Percentiles rank a stretch among this genome's conserved stretches.
phyloP scores from a whole-genome alignment of 768 basidiomycete genomes.

The Podaxis sp. region DNA sequence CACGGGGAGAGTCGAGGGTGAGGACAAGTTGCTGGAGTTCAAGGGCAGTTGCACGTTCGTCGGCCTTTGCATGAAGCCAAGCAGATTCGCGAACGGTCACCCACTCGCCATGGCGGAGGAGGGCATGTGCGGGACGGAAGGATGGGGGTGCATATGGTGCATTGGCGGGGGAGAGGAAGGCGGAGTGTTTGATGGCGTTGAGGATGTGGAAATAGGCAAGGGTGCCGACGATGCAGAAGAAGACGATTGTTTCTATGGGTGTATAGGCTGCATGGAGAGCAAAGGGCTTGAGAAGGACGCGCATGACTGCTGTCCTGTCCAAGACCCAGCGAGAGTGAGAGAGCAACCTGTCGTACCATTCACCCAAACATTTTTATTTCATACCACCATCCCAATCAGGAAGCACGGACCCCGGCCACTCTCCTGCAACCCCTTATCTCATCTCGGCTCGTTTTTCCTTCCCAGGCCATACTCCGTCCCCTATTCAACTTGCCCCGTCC shows the following conservation, averaged over 20 bases:
- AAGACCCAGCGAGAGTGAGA: background rate
- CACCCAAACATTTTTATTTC: constrained; percentile 13
- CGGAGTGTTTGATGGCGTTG: constrained; percentile 84
- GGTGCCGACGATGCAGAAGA: constrained; percentile 85
- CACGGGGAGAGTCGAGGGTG: constrained; percentile 39
- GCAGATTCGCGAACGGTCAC: constrained; percentile 53
- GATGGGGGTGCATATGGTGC: constrained; percentile 34
- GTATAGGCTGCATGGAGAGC: constrained; percentile 72
- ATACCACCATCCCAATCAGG: background rate
- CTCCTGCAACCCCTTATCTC: background rate
- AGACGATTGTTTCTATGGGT: constrained; percentile 89
- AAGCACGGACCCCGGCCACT: constrained; percentile 1
- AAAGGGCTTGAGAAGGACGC: constrained; percentile 64
- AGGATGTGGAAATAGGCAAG: constrained; percentile 95
- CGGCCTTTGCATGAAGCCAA: constrained; percentile 34
- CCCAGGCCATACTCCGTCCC: too few relatives aligned
- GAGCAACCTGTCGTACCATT: constrained; percentile 12
- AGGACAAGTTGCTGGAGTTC: constrained; percentile 79
- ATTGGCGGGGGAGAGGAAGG: constrained; percentile 63
- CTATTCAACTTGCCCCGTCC: background rate
- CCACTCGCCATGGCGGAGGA: constrained; percentile 61
- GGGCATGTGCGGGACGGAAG: constrained; percentile 56
- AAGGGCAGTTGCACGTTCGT: constrained; percentile 35
- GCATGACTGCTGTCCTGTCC: constrained; percentile 33
- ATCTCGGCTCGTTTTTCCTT: background rate